These are phyloP conservation scores for Strobilomyces echinocephalus DNA, from an alignment of 768 basidiomycete species.

Conservation along the genomic window DNA sequence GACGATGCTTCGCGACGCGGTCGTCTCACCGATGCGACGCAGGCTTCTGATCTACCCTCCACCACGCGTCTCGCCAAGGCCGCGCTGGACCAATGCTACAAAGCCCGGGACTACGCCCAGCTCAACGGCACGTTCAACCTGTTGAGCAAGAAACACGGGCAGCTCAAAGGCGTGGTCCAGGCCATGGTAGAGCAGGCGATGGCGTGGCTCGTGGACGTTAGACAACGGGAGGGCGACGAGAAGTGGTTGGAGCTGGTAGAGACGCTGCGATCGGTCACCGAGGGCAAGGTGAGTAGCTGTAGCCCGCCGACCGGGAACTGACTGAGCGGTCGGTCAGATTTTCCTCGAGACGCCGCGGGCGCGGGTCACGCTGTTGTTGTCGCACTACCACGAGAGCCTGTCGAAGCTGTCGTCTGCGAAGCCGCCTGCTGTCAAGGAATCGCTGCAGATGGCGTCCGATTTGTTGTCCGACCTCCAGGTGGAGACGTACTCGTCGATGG, in stretches of 20 bases:
- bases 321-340: conserved; percentile 49
- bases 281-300: conserved; percentile 76
- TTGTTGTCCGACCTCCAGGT: conserved; percentile 93
- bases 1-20: not conserved
- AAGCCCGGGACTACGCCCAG: conserved; percentile 61
- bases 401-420: conserved; percentile 40
- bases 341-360: conserved; percentile 96
- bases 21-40: conserved; percentile 3
- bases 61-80: conserved; percentile 82
- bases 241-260: conserved; percentile 86
- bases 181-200: conserved; percentile 88
- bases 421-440: conserved; percentile 48
- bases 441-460: conserved; percentile 83
- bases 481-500: conserved; percentile 99
- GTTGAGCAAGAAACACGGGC: conserved; percentile 95
- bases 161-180: conserved; percentile 85
- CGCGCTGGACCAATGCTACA: conserved; percentile 66
- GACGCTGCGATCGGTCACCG: conserved; percentile 86
- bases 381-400: conserved; percentile 79
- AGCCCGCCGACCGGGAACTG: not conserved
- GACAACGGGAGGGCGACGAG: conserved; percentile 58
- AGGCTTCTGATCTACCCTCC: conserved; percentile 93
- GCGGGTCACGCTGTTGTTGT: conserved; percentile 83
- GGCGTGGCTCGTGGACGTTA: conserved; percentile 75
- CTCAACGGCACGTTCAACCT: conserved; percentile 65